A percentile compares a stretch with the other conserved stretches of the same genome.
Conservation (phyloP, 306 rosid species). For the Prunus mume region DNA sequence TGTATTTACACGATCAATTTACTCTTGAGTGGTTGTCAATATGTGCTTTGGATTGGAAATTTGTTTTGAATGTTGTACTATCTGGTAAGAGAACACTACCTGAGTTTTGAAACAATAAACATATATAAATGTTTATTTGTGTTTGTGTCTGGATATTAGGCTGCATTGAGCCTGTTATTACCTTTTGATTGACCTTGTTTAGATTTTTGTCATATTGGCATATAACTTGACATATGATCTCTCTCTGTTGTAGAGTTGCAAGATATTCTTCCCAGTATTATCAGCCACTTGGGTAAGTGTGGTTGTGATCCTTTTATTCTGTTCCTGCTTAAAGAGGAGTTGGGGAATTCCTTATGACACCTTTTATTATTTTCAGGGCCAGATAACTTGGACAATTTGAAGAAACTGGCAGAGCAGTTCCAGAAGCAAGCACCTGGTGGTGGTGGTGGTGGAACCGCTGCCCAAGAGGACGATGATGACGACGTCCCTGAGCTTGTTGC, state of each 20-base stretch:
- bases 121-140: not conserved
- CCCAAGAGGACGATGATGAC: constrained; percentile 73
- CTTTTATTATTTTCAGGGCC: constrained; percentile 57
- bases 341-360: not conserved
- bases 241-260: constrained; percentile 73
- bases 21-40: too few species aligned
- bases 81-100: not conserved
- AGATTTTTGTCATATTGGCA: not conserved
- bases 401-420: constrained; percentile 83
- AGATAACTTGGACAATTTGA: constrained; percentile 88
- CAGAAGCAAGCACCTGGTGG: constrained; percentile 82
- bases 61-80: not conserved
- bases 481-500: constrained; percentile 85
- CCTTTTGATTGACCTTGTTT: not conserved
- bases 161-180: not conserved
- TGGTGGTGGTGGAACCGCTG: constrained; percentile 39
- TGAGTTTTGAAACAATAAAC: not conserved
- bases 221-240: constrained; percentile 8
- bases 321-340: too few species aligned
- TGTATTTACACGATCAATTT: not conserved
- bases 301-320: not conserved
- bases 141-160: not conserved
- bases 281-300: constrained; percentile 80
- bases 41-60: not conserved
- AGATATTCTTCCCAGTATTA: constrained; percentile 89